Percentiles rank a stretch among this genome's conserved stretches.
These are phyloP conservation scores for Rhexocercosporidium sp. DNA, from an alignment of 2,329 filamentous ascomycete genomes.

Conservation along the genomic window DNA sequence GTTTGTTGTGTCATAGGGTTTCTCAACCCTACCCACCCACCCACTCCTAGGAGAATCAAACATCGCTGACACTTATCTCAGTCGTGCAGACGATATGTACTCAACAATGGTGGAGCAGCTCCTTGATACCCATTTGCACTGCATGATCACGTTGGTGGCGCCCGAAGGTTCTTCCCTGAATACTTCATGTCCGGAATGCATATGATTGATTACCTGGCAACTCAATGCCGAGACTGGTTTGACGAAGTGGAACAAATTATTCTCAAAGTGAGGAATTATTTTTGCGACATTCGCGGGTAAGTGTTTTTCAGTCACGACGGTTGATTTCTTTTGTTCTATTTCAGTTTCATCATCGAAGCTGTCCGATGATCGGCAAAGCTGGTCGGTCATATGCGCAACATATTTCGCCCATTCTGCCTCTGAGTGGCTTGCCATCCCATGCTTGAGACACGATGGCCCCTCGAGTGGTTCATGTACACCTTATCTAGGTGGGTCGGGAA, in stretches of 20 bases:
- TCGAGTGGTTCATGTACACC: constrained; percentile 19
- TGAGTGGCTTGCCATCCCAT: constrained; percentile 11
- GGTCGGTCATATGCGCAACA: constrained; percentile 28
- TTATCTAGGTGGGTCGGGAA: constrained; percentile 29
- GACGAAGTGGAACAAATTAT: background rate
- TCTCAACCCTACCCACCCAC: constrained; percentile 8
- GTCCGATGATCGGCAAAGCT: constrained; percentile 28
- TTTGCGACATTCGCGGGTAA: background rate
- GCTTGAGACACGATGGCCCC: constrained; percentile 20
- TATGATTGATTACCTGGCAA: background rate
- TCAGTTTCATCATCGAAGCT: constrained; percentile 11
- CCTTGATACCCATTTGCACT: constrained; percentile 25
- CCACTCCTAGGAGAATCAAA: background rate
- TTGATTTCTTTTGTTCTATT: background rate
- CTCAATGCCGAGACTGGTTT: background rate
- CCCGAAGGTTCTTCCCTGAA: constrained; percentile 6
- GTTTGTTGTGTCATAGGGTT: constrained; percentile 39
- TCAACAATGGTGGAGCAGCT: constrained; percentile 32
- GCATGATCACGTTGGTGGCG: constrained; percentile 15
- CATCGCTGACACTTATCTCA: constrained; percentile 29
- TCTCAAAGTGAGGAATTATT: background rate
- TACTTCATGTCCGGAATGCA: background rate
- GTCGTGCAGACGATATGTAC: constrained; percentile 41
- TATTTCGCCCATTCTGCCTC: constrained; percentile 16
- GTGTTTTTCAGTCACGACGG: background rate